Conservation (phyloP, 768 basidiomycete genomes). For the Favolaschia claudopus region DNA sequence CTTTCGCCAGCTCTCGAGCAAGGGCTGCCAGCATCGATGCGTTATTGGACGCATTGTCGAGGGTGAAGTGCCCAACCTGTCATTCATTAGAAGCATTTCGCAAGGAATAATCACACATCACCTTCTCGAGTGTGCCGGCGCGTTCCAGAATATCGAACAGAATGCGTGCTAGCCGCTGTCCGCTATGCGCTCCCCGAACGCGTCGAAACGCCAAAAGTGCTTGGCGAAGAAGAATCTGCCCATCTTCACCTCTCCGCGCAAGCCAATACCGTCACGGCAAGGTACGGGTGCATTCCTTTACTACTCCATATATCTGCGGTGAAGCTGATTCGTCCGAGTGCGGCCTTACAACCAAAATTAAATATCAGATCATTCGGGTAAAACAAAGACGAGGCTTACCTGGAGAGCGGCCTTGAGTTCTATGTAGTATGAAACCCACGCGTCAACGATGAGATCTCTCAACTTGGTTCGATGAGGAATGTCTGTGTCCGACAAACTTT, state of each 20-base stretch:
- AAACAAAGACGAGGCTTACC: too few species aligned
- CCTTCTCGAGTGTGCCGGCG: not conserved
- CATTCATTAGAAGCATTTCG: not conserved
- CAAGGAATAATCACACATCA: not conserved
- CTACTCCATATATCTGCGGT: slow-evolving; percentile 1
- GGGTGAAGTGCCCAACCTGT: slow-evolving; percentile 25
- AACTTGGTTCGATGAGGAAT: not conserved
- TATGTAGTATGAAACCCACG: too few species aligned
- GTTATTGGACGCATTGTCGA: slow-evolving; percentile 34
- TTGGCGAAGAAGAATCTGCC: not conserved
- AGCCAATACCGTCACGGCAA: not conserved
- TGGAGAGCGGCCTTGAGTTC: too few species aligned
- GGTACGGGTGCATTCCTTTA: not conserved
- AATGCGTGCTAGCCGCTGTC: slow-evolving; percentile 1
- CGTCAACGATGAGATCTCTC: too few species aligned
- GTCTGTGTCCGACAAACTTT: not conserved
- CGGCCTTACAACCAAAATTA: too few species aligned
- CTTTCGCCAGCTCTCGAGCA: not conserved
- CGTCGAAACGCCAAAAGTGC: not conserved
- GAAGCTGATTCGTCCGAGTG: not conserved
- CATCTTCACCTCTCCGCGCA: not conserved
- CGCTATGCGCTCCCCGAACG: not conserved
- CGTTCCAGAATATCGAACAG: not conserved
- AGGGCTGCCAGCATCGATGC: slow-evolving; percentile 25
- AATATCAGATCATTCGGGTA: too few species aligned